Percentiles rank a stretch among this genome's conserved stretches.
These are phyloP conservation scores for Dimocarpus longan DNA, from an alignment of 345 rosid genomes.

Conservation along the genomic window DNA sequence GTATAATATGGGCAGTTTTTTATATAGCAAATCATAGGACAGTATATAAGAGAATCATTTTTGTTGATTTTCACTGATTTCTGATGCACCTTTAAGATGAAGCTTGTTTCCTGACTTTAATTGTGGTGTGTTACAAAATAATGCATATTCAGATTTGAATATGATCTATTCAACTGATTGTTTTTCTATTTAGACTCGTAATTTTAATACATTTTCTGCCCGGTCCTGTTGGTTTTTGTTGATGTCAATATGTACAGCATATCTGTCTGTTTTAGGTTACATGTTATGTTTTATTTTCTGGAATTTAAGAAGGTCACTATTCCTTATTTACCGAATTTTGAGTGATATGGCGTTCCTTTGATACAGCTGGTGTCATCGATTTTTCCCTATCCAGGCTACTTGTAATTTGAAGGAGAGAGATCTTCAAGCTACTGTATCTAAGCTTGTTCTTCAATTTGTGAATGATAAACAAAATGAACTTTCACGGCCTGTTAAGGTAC, in stretches of 20 bases:
- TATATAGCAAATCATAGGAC: too few relatives aligned
- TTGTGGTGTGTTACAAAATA: background rate
- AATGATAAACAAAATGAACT: constrained; percentile 50
- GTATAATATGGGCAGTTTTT: too few relatives aligned
- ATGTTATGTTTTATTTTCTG: background rate
- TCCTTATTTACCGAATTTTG: background rate
- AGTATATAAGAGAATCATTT: too few relatives aligned
- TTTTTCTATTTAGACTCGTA: background rate
- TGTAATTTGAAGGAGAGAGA: constrained; percentile 76
- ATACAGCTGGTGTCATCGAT: constrained; percentile 95
- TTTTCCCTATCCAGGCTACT: constrained; percentile 91
- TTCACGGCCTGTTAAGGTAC: constrained; percentile 67
- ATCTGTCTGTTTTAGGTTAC: background rate
- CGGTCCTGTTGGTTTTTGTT: background rate
- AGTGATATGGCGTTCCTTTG: constrained; percentile 25
- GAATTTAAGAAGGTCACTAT: constrained; percentile 13
- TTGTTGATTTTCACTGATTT: background rate
- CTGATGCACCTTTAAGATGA: background rate
- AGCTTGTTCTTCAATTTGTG: constrained; percentile 65
- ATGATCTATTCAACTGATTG: background rate
- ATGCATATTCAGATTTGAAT: constrained; percentile 8
- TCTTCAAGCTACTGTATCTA: constrained; percentile 63
- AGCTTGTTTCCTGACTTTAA: background rate
- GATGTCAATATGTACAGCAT: background rate
- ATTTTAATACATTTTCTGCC: background rate